Evolutionary conservation across 1,284 basidiomycete species (phyloP).

Genomic region (Schizophyllum amplum): DNA sequence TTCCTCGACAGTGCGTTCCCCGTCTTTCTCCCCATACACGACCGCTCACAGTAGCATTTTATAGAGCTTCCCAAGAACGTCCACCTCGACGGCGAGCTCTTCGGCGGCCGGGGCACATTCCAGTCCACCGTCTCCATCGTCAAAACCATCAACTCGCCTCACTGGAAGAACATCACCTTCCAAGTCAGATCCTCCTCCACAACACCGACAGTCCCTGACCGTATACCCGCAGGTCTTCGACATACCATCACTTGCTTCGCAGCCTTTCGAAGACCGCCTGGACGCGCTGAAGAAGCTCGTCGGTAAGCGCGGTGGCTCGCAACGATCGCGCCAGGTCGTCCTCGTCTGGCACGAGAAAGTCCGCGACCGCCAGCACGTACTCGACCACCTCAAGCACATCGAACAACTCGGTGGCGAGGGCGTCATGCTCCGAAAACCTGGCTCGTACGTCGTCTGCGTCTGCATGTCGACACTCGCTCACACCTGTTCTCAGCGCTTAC

Average conservation of each 20-base stretch:
- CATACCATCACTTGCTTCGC: conserved; percentile 42
- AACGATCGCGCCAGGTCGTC: conserved; percentile 24
- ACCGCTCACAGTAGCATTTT: neutral
- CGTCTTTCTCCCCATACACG: neutral
- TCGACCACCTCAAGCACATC: conserved; percentile 45
- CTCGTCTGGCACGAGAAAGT: conserved; percentile 49
- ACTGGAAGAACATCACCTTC: conserved; percentile 54
- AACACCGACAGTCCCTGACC: neutral
- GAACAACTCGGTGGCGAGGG: conserved; percentile 56
- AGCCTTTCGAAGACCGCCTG: conserved; percentile 51
- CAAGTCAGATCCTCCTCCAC: conserved; percentile 33
- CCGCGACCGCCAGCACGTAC: conserved; percentile 40
- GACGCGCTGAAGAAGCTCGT: conserved; percentile 33
- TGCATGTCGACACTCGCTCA: neutral
- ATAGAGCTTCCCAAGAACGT: conserved; percentile 50
- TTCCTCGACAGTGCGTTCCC: conserved; percentile 45
- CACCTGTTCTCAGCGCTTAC: conserved; percentile 27
- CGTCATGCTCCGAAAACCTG: conserved; percentile 55
- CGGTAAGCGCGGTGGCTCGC: conserved; percentile 31
- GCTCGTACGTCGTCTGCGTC: conserved; percentile 28
- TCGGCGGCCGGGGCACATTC: conserved; percentile 49
- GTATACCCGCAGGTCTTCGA: conserved; percentile 47
- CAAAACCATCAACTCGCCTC: conserved; percentile 45
- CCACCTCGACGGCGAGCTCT: conserved; percentile 59
- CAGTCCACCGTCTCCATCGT: conserved; percentile 53